Evolutionary conservation across 176 grass and related monocot genomes (phyloP), one percentile per base, ranked within the genome.

Genomic region (Lolium multiflorum): DNA sequence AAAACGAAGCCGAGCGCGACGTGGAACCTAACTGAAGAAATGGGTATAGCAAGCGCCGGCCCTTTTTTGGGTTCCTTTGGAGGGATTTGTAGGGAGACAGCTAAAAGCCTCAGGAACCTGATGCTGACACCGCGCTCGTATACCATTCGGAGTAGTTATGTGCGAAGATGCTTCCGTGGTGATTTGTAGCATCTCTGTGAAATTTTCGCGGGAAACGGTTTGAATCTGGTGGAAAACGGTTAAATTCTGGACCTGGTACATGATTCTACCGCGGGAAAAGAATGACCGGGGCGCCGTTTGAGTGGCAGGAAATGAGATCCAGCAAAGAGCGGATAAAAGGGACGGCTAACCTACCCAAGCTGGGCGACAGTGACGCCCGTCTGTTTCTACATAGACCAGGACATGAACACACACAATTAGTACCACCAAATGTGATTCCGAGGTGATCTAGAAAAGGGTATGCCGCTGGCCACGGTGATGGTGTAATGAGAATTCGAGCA

Each of bases 301-400:
- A 82, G 72, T 35, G 54, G 16, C 55, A 51, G 44, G 69, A 84
- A 76, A 88, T 84, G 85, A 84, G 81, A 88, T 84, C 85, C 89
- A 91, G 89, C 81, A 69, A 14, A 43, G 55, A 70, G 51, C 85
- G 20, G 20, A 76, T 77, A 80, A 87, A 80, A 87, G 68, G 76
- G 76, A 91, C 17, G 81, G 85, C 70, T 81, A 84, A 62, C 85
- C 85, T 77, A 84, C 81, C 85, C 9, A 24, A 91, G 71, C 59
- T 81, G 69, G 41, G 76, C 31, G 81, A 91, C 77, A 88, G 39
- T 46, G 89, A 91, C 81, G 49, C 59, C 47, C 22, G 24, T n/a
- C 57, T 74, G 76, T 84, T 15, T 58, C 25, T 41, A 57, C 49
- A 75, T 74, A 59, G 78, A 37, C 35, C 44, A 83, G 49, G 22